A percentile compares a stretch with the other conserved stretches of the same genome.
Conservation (phyloP, 441 rosid genomes). For the Euphorbia schlechtendalii region DNA sequence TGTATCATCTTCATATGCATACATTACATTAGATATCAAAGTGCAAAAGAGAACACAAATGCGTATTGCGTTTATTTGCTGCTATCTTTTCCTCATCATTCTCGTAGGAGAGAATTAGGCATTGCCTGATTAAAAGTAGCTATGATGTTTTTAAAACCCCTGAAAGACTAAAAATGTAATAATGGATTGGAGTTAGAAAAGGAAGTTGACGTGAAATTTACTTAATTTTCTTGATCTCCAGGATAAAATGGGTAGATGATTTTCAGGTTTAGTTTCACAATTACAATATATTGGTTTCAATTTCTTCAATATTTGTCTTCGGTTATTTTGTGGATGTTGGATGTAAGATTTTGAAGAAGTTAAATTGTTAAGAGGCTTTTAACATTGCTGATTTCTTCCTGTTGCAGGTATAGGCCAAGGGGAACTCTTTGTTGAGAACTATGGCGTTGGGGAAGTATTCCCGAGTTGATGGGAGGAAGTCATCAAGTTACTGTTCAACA, state of each 20-base stretch:
- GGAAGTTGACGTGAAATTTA: neutral
- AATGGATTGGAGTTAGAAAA: neutral
- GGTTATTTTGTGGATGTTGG: neutral
- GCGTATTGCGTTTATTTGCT: neutral
- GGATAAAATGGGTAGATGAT: neutral
- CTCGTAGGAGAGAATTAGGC: neutral
- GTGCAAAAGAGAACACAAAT: neutral
- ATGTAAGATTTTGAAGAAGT: neutral
- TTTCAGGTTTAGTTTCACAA: neutral
- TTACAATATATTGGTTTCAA: neutral
- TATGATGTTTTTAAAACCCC: neutral
- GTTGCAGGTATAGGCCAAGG: constrained; percentile 24
- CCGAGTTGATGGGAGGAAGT: constrained; percentile 64
- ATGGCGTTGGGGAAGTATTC: constrained; percentile 77
- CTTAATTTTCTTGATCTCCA: neutral
- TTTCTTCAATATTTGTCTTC: neutral
- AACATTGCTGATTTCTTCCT: constrained; percentile 12
- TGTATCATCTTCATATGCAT: neutral
- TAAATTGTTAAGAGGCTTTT: neutral
- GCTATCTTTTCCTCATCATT: neutral
- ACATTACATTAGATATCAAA: neutral
- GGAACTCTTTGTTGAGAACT: constrained; percentile 4
- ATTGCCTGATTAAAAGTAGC: neutral
- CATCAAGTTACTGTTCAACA: constrained; percentile 68
- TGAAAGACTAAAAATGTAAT: too few relatives aligned